Conservation (phyloP, 805 yeast species). For the Yamadazyma laniorum region DNA sequence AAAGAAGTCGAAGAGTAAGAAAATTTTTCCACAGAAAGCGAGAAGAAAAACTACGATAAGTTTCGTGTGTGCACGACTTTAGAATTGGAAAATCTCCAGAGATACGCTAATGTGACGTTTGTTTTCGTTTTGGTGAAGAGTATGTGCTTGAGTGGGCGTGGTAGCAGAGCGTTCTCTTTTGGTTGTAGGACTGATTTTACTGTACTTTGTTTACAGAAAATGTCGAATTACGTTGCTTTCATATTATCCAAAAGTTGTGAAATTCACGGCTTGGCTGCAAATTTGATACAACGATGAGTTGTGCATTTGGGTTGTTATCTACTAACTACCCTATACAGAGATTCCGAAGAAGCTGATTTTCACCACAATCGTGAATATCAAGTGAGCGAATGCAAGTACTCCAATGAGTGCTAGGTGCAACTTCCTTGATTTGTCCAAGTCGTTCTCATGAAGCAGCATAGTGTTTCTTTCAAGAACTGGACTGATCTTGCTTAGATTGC, state of each 20-base stretch:
- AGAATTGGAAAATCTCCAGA: slow-evolving; percentile 3
- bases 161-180: no score
- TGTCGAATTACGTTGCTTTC: no score
- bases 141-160: no score
- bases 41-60: neutral
- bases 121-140: no score
- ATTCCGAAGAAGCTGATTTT: slow-evolving; percentile 63
- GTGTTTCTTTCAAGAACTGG: slow-evolving; percentile 37
- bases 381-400: slow-evolving; percentile 48
- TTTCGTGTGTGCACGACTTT: slow-evolving; percentile 7
- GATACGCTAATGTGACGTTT: neutral
- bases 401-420: slow-evolving; percentile 35
- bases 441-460: slow-evolving; percentile 24
- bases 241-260: slow-evolving; percentile 2
- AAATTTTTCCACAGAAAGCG: slow-evolving; percentile 5
- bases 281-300: no score
- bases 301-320: neutral
- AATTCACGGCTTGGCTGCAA: neutral
- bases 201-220: no score
- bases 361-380: slow-evolving; percentile 60
- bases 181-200: no score
- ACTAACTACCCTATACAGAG: slow-evolving; percentile 4
- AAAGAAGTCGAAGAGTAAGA: neutral
- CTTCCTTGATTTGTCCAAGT: slow-evolving; percentile 33
- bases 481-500: slow-evolving; percentile 48